Base-by-base conservation (phyloP, 1,284 basidiomycete species). In the Anthracocystis setariae region DNA sequence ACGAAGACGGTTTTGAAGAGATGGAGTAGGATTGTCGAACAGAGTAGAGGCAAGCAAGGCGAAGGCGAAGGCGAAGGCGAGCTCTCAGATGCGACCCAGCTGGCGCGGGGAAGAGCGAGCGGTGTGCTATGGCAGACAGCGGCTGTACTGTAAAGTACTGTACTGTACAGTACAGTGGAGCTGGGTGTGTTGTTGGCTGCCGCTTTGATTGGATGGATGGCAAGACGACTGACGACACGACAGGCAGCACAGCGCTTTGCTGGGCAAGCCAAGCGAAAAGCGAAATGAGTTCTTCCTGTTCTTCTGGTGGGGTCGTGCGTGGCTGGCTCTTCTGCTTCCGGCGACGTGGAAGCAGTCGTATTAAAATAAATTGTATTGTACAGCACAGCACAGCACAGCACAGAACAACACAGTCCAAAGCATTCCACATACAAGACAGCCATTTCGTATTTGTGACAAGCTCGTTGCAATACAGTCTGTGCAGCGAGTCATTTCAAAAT, bases 261-360 rank as follows among this genome's bases (percentile, higher is more conserved):
- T 29, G 29, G 5, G 29, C 12, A 12, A 7, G 13, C 23, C 39
- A 29, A 37, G n/a, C 9, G 15, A 8, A 33, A 8, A 44, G 17
- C 18, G 25, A 46, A 46, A 18, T 35, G 29, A 35, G 13, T 35
- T 46, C 15, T 40, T 29, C n/a, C 47, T 38, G 12, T 57, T 53
- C 55, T 50, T 42, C 40, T 42, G 18, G 37, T 39, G 24, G 40
- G 61, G 46, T 64, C 61, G 61, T 64, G 54, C 61, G 61, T n/a
- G n/a, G n/a, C 47, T 38, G 29, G n/a, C 20, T 39, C 32, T 58
- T 52, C 62, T 55, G 40, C 64, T 67, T 67, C 46, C 58, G 58
- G 64, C 64, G 64, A 67, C 64, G 64, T 67, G 64, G 64, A 67
- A 67, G 39, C 43, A 38, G 48, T 24, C n/a, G n/a, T n/a, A n/a